phyloP scores from a whole-genome alignment of 345 rosid species.

The Adansonia digitata region DNA sequence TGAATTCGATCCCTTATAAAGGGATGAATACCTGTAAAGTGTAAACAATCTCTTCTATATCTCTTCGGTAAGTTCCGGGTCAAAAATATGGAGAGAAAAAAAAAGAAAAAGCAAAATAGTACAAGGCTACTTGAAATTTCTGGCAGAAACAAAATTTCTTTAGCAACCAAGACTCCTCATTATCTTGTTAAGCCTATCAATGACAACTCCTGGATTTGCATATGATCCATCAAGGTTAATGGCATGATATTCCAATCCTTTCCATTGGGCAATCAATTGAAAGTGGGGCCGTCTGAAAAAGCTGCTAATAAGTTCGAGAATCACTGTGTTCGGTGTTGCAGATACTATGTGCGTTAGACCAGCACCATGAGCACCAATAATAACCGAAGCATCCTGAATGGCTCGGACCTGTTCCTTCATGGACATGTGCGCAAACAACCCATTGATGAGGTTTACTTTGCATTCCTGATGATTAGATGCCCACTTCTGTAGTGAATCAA shows the following conservation, averaged over 20 bases:
- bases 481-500: slow-evolving; percentile 62
- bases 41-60: neutral
- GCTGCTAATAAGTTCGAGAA: slow-evolving; percentile 72
- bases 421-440: slow-evolving; percentile 86
- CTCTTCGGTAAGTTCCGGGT: neutral
- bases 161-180: slow-evolving; percentile 54
- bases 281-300: slow-evolving; percentile 78
- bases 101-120: neutral
- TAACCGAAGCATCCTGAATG: slow-evolving; percentile 90
- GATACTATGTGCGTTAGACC: slow-evolving; percentile 92
- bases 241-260: slow-evolving; percentile 87
- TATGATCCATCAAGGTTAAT: slow-evolving; percentile 63
- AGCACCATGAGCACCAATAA: slow-evolving; percentile 95
- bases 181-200: slow-evolving; percentile 44
- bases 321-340: slow-evolving; percentile 80
- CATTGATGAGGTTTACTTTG: slow-evolving; percentile 72
- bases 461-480: slow-evolving; percentile 46
- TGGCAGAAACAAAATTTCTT: too few species aligned
- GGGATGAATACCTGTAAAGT: neutral
- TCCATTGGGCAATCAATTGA: slow-evolving; percentile 76
- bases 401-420: slow-evolving; percentile 85
- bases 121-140: neutral
- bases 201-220: slow-evolving; percentile 53
- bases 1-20: neutral
- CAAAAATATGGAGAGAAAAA: neutral